Evolutionary conservation across 805 yeast genomes (phyloP).

Genomic region (Suhomyces sp.): DNA sequence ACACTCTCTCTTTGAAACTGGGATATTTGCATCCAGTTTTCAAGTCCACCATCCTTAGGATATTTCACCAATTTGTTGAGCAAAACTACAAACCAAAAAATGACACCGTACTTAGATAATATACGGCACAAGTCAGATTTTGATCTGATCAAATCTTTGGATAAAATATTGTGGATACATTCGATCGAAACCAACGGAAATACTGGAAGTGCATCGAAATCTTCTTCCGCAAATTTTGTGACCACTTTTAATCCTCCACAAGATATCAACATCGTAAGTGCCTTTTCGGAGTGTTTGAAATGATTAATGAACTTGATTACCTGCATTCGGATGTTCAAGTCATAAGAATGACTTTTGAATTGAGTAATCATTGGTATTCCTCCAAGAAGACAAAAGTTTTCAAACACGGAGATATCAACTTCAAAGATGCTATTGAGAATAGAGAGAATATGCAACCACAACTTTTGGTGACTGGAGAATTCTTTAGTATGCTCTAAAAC

Average conservation of each 20-base stretch:
- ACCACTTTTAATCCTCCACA: conserved; percentile 47
- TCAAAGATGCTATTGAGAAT: conserved; percentile 36
- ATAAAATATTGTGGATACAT: conserved; percentile 33
- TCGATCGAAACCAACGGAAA: conserved; percentile 40
- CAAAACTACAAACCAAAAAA: conserved; percentile 44
- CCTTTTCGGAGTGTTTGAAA: conserved; percentile 33
- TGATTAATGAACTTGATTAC: conserved; percentile 36
- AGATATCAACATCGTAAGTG: conserved; percentile 42
- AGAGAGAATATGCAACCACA: conserved; percentile 39
- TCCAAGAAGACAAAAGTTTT: conserved; percentile 43
- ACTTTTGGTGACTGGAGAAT: conserved; percentile 28
- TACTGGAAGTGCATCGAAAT: conserved; percentile 37
- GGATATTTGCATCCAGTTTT: no score
- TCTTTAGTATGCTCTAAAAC: conserved; percentile 32
- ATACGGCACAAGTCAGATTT: conserved; percentile 44
- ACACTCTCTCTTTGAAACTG: no score
- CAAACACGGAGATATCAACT: conserved; percentile 30
- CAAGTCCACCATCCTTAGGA: no score
- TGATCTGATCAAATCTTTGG: conserved; percentile 36
- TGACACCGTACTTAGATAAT: conserved; percentile 41
- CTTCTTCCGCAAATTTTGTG: conserved; percentile 47
- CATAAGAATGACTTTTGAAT: conserved; percentile 32
- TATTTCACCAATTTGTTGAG: conserved; percentile 31
- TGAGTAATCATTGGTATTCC: conserved; percentile 44
- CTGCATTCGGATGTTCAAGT: conserved; percentile 32